Evolutionary conservation across 148 eudicot species (phyloP).

Genomic region (Persicaria maculosa): DNA sequence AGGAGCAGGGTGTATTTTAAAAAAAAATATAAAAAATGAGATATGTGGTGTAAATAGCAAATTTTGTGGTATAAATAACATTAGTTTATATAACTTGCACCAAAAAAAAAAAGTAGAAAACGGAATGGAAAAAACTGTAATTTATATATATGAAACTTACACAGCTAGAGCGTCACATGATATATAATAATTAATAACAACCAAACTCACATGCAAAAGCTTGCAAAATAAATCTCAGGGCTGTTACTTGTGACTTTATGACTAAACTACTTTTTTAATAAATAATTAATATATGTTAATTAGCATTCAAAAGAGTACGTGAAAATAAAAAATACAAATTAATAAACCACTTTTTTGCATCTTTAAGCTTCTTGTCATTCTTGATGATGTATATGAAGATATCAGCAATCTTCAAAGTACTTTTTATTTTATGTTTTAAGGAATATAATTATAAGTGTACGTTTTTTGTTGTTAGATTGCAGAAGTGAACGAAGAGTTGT

Average conservation of each 20-base stretch:
- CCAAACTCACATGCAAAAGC: constrained; percentile 7
- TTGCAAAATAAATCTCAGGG: background rate
- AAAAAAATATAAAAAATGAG: too few relatives aligned
- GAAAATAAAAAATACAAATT: too few relatives aligned
- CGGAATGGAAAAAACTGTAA: background rate
- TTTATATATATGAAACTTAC: background rate
- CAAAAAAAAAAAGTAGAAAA: background rate
- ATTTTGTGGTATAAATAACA: too few relatives aligned
- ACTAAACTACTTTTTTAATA: background rate
- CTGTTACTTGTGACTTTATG: background rate
- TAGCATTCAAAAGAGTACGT: background rate
- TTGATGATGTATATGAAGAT: too few relatives aligned
- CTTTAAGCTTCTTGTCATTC: background rate
- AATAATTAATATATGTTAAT: background rate
- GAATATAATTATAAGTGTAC: background rate
- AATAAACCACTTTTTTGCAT: background rate
- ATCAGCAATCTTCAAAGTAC: background rate
- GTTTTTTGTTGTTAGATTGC: background rate
- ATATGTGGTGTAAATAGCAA: too few relatives aligned
- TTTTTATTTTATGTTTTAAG: background rate
- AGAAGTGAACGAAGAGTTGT: background rate
- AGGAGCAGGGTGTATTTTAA: too few relatives aligned
- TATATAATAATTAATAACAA: background rate
- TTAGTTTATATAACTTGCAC: too few relatives aligned
- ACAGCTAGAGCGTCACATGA: background rate